Evolutionary conservation across 108 stramenopile species (phyloP).

Genomic region (Fragilaria crotonensis): DNA sequence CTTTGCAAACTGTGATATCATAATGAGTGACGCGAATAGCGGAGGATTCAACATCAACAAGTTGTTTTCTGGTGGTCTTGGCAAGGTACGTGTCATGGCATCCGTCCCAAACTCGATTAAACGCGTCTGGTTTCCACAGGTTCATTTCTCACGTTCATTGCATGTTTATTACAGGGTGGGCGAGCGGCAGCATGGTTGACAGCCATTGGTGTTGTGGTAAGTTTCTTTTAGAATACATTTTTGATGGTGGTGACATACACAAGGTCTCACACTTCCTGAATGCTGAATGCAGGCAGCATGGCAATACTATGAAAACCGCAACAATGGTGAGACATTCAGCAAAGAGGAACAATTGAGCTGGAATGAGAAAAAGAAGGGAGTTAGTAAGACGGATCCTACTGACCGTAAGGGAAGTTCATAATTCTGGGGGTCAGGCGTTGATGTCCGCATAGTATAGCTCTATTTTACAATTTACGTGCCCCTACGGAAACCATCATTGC

Average conservation of each 20-base stretch:
- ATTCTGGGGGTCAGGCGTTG: no score
- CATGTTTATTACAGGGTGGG: conserved; percentile 14
- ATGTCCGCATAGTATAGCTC: no score
- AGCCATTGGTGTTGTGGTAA: conserved; percentile 16
- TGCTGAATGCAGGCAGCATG: conserved; percentile 18
- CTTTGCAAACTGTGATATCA: no score
- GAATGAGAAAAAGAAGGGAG: conserved; percentile 21
- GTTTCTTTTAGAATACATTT: background rate
- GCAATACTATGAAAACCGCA: conserved; percentile 29
- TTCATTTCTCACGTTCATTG: conserved; percentile 1
- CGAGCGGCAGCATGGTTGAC: conserved; percentile 23
- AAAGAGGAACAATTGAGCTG: conserved; percentile 31
- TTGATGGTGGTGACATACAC: background rate
- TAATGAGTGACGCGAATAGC: no score
- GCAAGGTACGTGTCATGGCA: conserved; percentile 19
- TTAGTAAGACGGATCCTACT: background rate
- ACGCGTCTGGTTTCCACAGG: background rate
- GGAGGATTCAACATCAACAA: conserved; percentile 9
- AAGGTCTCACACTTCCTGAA: background rate
- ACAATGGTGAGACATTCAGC: conserved; percentile 35
- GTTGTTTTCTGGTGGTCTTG: conserved; percentile 26
- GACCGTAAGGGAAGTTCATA: no score
- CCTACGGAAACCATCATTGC: background rate
- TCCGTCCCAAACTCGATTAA: background rate
- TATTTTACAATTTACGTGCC: no score